phyloP scores from a whole-genome alignment of 1,284 basidiomycete genomes.

The Takashimella tepidaria region DNA sequence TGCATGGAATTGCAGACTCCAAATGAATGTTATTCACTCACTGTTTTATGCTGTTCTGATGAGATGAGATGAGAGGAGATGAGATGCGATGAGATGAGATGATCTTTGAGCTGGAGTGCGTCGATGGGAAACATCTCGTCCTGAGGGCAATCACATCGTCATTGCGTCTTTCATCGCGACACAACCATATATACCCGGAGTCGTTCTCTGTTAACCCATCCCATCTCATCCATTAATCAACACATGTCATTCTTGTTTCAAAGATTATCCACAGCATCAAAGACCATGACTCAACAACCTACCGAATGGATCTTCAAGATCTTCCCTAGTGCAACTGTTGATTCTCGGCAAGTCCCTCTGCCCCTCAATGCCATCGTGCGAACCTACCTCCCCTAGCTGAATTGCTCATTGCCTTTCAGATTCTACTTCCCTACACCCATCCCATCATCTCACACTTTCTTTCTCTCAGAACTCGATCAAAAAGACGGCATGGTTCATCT shows the following conservation, averaged over 20 bases:
- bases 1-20: too few relatives aligned
- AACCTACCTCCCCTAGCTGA: background rate
- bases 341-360: slow-evolving; percentile 29
- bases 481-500: slow-evolving; percentile 59
- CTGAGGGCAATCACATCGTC: too few relatives aligned
- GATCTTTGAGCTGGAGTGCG: too few relatives aligned
- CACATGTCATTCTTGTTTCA: background rate
- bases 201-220: too few relatives aligned
- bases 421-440: slow-evolving; percentile 40
- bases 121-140: too few relatives aligned
- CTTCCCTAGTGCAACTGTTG: slow-evolving; percentile 38
- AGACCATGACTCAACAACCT: slow-evolving; percentile 24
- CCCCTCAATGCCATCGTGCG: background rate
- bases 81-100: too few relatives aligned
- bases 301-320: slow-evolving; percentile 44
- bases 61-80: too few relatives aligned
- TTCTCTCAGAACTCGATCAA: slow-evolving; percentile 33
- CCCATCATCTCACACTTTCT: slow-evolving; percentile 34
- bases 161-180: too few relatives aligned
- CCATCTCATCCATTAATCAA: background rate
- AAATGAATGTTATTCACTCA: too few relatives aligned
- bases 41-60: too few relatives aligned
- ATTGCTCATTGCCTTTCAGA: slow-evolving; percentile 11
- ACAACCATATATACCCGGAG: too few relatives aligned
- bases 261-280: background rate